Percentiles rank a stretch among this genome's conserved stretches.
Evolutionary conservation across 2,329 filamentous ascomycete species (phyloP).

Genomic region (Albifimbria verrucaria): DNA sequence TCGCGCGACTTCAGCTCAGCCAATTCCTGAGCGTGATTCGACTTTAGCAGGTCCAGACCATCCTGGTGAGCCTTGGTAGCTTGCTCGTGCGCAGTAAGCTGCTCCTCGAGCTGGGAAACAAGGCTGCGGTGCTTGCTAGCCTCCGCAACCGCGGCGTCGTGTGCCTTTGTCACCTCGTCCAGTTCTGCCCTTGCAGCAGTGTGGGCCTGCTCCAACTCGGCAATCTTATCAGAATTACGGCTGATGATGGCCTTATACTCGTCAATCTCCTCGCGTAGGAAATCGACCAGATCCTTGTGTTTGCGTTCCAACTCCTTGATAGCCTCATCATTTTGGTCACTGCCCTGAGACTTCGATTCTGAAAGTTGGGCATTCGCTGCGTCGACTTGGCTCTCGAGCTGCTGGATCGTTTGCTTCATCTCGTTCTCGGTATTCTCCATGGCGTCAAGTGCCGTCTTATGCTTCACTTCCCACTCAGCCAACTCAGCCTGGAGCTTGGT

Average conservation of each 20-base stretch:
- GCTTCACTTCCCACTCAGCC: slow-evolving; percentile 70
- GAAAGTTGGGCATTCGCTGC: slow-evolving; percentile 51
- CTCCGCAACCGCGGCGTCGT: slow-evolving; percentile 48
- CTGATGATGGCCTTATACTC: slow-evolving; percentile 75
- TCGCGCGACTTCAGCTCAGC: slow-evolving; percentile 45
- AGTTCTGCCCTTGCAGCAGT: slow-evolving; percentile 63
- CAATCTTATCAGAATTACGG: slow-evolving; percentile 65
- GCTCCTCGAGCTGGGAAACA: slow-evolving; percentile 51
- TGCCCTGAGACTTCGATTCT: slow-evolving; percentile 37
- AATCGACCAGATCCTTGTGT: slow-evolving; percentile 57
- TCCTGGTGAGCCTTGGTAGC: slow-evolving; percentile 54
- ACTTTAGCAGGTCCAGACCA: slow-evolving; percentile 45
- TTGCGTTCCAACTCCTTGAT: slow-evolving; percentile 44
- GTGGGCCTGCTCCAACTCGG: slow-evolving; percentile 72
- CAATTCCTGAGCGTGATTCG: slow-evolving; percentile 48
- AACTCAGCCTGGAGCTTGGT: slow-evolving; percentile 68
- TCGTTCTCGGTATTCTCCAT: slow-evolving; percentile 71
- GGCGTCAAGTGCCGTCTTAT: slow-evolving; percentile 65
- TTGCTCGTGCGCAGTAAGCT: slow-evolving; percentile 58
- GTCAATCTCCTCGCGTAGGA: slow-evolving; percentile 71
- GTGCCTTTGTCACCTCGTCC: slow-evolving; percentile 60
- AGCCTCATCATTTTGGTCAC: slow-evolving; percentile 37
- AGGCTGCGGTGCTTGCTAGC: slow-evolving; percentile 44
- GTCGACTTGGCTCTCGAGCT: slow-evolving; percentile 62
- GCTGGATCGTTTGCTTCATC: slow-evolving; percentile 67